A percentile compares a stretch with the other conserved stretches of the same genome.
Evolutionary conservation across 495 filamentous ascomycete species (phyloP).

Genomic region (Aspergillus heteromorphus): DNA sequence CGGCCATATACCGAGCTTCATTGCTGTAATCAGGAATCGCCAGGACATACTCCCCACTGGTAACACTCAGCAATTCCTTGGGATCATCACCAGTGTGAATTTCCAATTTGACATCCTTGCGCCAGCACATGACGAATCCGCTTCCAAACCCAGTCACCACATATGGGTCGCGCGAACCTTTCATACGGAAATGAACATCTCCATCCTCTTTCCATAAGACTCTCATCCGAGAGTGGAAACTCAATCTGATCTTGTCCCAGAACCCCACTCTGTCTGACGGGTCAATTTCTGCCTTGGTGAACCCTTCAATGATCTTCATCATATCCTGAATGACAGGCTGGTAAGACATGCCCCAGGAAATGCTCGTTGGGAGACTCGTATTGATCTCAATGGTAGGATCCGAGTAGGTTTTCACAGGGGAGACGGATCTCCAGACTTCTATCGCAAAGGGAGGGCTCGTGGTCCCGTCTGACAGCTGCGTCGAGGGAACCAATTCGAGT

Average conservation of each 20-base stretch:
- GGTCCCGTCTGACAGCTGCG: constrained; percentile 41
- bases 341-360: constrained; percentile 96
- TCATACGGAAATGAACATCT: constrained; percentile 90
- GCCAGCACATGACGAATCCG: constrained; percentile 97
- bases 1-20: constrained; percentile 66
- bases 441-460: constrained; percentile 58
- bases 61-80: constrained; percentile 88
- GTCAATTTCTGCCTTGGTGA: constrained; percentile 92
- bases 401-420: constrained; percentile 94
- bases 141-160: constrained; percentile 86
- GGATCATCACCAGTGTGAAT: constrained; percentile 79
- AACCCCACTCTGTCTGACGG: constrained; percentile 91
- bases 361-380: constrained; percentile 81
- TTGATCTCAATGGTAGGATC: constrained; percentile 89
- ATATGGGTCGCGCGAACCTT: constrained; percentile 90
- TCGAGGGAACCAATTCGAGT: constrained; percentile 79
- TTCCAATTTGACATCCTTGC: constrained; percentile 82
- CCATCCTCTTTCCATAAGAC: constrained; percentile 92
- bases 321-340: constrained; percentile 98
- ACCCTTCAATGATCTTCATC: constrained; percentile 99
- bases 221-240: constrained; percentile 86
- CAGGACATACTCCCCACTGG: constrained; percentile 88
- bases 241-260: constrained; percentile 97
- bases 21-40: constrained; percentile 91
- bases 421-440: constrained; percentile 84